phyloP scores from a whole-genome alignment of 1,284 basidiomycete species.

The Cutaneotrichosporon sp. region DNA sequence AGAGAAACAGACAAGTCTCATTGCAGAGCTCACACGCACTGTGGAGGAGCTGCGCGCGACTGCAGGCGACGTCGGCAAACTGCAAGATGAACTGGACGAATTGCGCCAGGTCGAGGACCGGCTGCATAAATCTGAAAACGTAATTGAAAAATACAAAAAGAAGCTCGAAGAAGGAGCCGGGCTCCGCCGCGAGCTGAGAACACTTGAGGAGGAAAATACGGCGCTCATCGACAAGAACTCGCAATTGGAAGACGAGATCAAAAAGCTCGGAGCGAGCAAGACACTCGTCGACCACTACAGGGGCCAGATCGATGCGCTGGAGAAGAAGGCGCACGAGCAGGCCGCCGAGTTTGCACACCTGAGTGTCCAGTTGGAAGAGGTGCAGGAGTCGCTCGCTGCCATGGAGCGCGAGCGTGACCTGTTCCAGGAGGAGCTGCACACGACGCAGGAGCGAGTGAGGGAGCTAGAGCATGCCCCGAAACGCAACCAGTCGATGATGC shows the following conservation, averaged over 20 bases:
- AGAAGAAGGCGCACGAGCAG: conserved; percentile 55
- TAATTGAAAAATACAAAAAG: conserved; percentile 98
- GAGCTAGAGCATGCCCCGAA: conserved; percentile 65
- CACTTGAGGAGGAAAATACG: conserved; percentile 86
- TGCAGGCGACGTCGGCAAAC: conserved; percentile 68
- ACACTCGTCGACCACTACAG: conserved; percentile 85
- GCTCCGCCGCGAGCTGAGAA: conserved; percentile 74
- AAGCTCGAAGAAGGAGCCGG: conserved; percentile 92
- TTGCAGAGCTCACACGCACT: conserved; percentile 68
- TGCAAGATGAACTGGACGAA: conserved; percentile 95
- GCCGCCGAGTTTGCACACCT: conserved; percentile 56
- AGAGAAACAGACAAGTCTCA: conserved; percentile 64
- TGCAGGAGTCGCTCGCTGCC: conserved; percentile 58
- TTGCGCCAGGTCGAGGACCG: conserved; percentile 86
- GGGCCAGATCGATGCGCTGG: conserved; percentile 74
- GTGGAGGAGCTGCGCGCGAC: conserved; percentile 72
- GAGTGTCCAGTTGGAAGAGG: conserved; percentile 70
- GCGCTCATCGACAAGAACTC: conserved; percentile 87
- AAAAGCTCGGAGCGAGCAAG: conserved; percentile 78
- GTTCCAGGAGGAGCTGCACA: conserved; percentile 76
- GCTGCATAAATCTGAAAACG: conserved; percentile 88
- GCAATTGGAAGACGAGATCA: conserved; percentile 81
- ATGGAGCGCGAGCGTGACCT: conserved; percentile 65
- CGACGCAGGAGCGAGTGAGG: conserved; percentile 85
- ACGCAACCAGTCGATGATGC: conserved; percentile 7